These are phyloP conservation scores for Waitea zeae DNA, from an alignment of 1,284 basidiomycete genomes.

Conservation along the genomic window DNA sequence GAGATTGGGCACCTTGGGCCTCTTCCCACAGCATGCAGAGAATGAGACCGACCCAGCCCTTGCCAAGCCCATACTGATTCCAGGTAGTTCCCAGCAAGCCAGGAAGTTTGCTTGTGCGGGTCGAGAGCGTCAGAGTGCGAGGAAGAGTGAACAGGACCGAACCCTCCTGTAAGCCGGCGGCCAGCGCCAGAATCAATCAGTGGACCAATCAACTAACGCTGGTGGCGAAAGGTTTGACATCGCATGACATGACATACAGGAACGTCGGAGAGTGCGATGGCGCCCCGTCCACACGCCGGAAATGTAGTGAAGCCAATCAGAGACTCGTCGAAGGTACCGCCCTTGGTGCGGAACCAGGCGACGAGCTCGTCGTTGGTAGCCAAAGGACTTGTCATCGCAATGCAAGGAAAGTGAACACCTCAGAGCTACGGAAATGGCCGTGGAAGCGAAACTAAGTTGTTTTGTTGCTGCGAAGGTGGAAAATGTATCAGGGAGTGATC, in stretches of 20 bases:
- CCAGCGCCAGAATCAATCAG: too few relatives aligned
- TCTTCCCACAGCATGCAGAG: conserved; percentile 94
- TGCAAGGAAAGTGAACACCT: neutral
- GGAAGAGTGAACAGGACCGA: conserved; percentile 76
- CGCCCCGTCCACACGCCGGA: conserved; percentile 49
- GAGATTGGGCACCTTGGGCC: conserved; percentile 33
- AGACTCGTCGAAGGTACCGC: conserved; percentile 8
- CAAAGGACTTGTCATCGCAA: neutral
- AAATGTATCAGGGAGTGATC: too few relatives aligned
- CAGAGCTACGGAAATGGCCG: neutral
- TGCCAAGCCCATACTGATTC: conserved; percentile 36
- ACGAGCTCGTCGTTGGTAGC: conserved; percentile 5
- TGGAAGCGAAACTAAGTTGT: too few relatives aligned
- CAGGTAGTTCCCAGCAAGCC: conserved; percentile 41
- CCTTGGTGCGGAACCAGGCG: conserved; percentile 7
- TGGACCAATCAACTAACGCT: too few relatives aligned
- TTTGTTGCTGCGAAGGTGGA: too few relatives aligned
- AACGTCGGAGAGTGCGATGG: conserved; percentile 54
- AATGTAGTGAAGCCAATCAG: conserved; percentile 31
- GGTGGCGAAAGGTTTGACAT: too few relatives aligned
- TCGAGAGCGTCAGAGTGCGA: conserved; percentile 61
- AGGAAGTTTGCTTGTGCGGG: conserved; percentile 56
- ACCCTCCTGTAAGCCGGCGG: conserved; percentile 38
- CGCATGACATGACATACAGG: conserved; percentile 33
- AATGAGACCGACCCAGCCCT: conserved; percentile 81